Conservation (phyloP, 768 basidiomycete species). For the Collybiopsis luxurians region DNA sequence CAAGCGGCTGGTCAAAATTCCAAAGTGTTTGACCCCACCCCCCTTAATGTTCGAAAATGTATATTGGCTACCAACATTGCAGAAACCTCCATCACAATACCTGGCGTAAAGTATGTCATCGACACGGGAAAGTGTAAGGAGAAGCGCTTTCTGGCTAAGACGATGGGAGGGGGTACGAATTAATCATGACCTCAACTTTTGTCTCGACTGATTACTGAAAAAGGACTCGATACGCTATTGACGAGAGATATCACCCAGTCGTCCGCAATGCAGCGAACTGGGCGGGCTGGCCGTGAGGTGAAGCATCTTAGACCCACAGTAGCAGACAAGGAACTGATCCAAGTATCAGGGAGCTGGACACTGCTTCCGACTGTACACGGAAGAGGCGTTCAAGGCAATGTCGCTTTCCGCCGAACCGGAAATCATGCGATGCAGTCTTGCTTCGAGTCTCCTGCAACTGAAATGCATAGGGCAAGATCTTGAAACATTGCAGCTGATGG, state of each 20-base stretch:
- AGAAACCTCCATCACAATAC: conserved; percentile 97
- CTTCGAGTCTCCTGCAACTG: conserved; percentile 81
- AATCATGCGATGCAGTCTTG: conserved; percentile 84
- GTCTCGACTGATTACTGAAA: not conserved
- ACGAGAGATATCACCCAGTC: conserved; percentile 85
- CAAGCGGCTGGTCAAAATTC: conserved; percentile 76
- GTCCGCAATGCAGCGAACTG: conserved; percentile 90
- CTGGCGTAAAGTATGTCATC: conserved; percentile 92
- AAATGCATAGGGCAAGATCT: conserved; percentile 82
- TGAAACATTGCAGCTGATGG: conserved; percentile 84
- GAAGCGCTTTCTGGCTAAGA: conserved; percentile 75
- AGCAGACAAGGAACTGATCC: not conserved
- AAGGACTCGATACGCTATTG: conserved; percentile 86
- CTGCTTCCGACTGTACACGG: conserved; percentile 93
- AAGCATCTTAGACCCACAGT: conserved; percentile 1
- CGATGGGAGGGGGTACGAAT: conserved; percentile 61
- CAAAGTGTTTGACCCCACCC: conserved; percentile 70
- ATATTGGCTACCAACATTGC: conserved; percentile 98
- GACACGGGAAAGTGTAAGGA: conserved; percentile 97
- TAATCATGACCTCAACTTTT: not conserved
- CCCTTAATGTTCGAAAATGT: conserved; percentile 76
- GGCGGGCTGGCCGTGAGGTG: conserved; percentile 94
- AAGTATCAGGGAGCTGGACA: conserved; percentile 63
- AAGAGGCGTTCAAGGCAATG: conserved; percentile 70
- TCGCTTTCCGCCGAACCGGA: conserved; percentile 75